Percentiles rank a stretch among this genome's conserved stretches.
Evolutionary conservation across 23 red algal genomes (phyloP).

Genomic region (Chondrus crispus): DNA sequence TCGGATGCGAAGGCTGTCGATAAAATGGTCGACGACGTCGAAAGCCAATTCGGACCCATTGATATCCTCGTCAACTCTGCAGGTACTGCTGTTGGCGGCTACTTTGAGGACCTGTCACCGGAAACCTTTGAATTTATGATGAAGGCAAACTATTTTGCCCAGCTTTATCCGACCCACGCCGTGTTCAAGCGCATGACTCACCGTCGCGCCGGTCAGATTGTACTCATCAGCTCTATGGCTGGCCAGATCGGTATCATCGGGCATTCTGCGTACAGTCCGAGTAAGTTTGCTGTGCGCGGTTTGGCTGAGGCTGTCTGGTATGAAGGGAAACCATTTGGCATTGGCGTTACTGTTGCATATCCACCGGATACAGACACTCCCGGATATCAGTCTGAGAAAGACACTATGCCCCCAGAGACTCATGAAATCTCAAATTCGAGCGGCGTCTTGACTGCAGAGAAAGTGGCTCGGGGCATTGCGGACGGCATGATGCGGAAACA

Average conservation of each 20-base stretch:
- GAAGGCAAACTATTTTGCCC: slow-evolving; percentile 70
- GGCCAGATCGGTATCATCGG: slow-evolving; percentile 78
- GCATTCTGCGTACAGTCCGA: slow-evolving; percentile 69
- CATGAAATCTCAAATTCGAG: slow-evolving; percentile 56
- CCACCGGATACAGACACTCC: slow-evolving; percentile 94
- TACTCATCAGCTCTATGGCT: slow-evolving; percentile 81
- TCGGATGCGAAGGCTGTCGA: slow-evolving; percentile 35
- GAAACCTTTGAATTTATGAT: slow-evolving; percentile 53
- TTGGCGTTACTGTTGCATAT: slow-evolving; percentile 74
- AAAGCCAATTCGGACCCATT: slow-evolving; percentile 44
- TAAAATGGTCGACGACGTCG: slow-evolving; percentile 47
- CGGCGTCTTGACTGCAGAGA: slow-evolving; percentile 56
- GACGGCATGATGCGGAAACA: slow-evolving; percentile 45
- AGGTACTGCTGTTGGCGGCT: slow-evolving; percentile 61
- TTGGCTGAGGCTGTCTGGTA: slow-evolving; percentile 81
- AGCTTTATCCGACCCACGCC: slow-evolving; percentile 64
- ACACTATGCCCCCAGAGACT: slow-evolving; percentile 75
- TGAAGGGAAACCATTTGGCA: slow-evolving; percentile 75
- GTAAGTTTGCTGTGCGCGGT: slow-evolving; percentile 88
- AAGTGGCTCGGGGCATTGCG: slow-evolving; percentile 63
- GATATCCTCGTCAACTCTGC: slow-evolving; percentile 83
- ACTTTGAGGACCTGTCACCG: slow-evolving; percentile 75
- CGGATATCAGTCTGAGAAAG: slow-evolving; percentile 67
- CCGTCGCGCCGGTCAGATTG: slow-evolving; percentile 62
- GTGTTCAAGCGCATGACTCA: slow-evolving; percentile 66